Evolutionary conservation across 441 rosid genomes (phyloP).

Genomic region (Pelargonium australe): DNA sequence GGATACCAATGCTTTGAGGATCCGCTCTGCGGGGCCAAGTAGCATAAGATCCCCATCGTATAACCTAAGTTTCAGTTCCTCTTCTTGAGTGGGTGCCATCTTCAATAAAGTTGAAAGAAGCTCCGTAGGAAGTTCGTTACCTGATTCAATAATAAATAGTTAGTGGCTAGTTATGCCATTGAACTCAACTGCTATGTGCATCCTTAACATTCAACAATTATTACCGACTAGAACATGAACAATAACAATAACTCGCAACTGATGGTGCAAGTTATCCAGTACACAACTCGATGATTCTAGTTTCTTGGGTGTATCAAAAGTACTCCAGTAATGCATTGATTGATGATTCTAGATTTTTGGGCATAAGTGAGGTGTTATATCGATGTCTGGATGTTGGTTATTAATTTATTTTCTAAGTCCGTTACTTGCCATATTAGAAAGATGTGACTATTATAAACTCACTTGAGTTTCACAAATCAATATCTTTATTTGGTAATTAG

Average conservation of each 20-base stretch:
- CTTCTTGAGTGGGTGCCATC: slow-evolving; percentile 88
- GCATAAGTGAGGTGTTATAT: slow-evolving; percentile 22
- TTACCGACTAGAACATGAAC: background rate
- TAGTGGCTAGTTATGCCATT: background rate
- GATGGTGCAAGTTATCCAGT: too few species aligned
- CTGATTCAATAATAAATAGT: slow-evolving; percentile 35
- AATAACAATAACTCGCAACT: background rate
- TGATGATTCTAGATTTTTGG: background rate
- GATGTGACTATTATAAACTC: too few species aligned
- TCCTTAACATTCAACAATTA: background rate
- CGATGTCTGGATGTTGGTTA: too few species aligned
- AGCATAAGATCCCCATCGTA: slow-evolving; percentile 64
- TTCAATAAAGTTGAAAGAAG: slow-evolving; percentile 74
- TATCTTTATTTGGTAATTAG: too few species aligned
- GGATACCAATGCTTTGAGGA: slow-evolving; percentile 69
- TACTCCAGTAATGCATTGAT: too few species aligned
- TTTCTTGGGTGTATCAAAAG: too few species aligned
- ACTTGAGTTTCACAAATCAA: too few species aligned
- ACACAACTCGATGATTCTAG: too few species aligned
- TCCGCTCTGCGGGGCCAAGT: slow-evolving; percentile 88
- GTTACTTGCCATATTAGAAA: too few species aligned
- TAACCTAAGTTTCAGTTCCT: slow-evolving; percentile 89
- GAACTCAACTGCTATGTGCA: background rate
- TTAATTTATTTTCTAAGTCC: too few species aligned
- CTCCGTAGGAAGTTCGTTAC: slow-evolving; percentile 85